phyloP scores from a whole-genome alignment of 805 yeast genomes.

The Dipodascopsis uninucleata region DNA sequence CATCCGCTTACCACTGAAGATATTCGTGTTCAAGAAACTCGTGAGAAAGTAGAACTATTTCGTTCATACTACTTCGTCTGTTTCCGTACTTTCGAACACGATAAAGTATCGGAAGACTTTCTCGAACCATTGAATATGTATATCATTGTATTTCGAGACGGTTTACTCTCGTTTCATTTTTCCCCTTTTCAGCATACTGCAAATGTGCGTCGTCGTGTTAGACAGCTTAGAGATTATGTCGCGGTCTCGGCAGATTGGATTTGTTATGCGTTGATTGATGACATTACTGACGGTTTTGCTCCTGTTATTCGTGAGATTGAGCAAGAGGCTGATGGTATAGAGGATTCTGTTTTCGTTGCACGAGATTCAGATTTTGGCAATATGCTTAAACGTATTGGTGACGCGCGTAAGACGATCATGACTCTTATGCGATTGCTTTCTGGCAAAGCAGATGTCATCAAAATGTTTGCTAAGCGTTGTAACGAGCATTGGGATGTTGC shows the following conservation, averaged over 20 bases:
- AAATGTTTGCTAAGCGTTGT: slow-evolving; percentile 93
- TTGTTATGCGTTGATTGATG: slow-evolving; percentile 63
- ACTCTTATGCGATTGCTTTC: slow-evolving; percentile 81
- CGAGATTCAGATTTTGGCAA: slow-evolving; percentile 66
- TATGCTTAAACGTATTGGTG: slow-evolving; percentile 82
- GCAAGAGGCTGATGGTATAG: slow-evolving; percentile 61
- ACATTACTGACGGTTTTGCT: slow-evolving; percentile 61
- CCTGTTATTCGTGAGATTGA: slow-evolving; percentile 58
- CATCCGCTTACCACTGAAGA: slow-evolving; percentile 98
- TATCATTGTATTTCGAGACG: slow-evolving; percentile 58
- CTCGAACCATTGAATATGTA: slow-evolving; percentile 60
- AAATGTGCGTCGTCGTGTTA: slow-evolving; percentile 58
- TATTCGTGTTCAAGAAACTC: slow-evolving; percentile 91
- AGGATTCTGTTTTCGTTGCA: slow-evolving; percentile 79
- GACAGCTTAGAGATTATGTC: slow-evolving; percentile 60
- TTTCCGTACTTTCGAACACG: slow-evolving; percentile 94
- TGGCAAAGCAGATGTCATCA: slow-evolving; percentile 94
- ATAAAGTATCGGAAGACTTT: slow-evolving; percentile 75
- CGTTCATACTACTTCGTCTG: slow-evolving; percentile 88
- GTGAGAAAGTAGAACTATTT: slow-evolving; percentile 95
- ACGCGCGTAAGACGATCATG: slow-evolving; percentile 88
- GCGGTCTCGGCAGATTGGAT: slow-evolving; percentile 62
- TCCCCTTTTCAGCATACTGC: slow-evolving; percentile 57
- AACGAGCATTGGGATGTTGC: slow-evolving; percentile 59
- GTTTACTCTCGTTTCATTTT: slow-evolving; percentile 58